phyloP scores from a whole-genome alignment of 208 protist species.

The Leishmania tropica region DNA sequence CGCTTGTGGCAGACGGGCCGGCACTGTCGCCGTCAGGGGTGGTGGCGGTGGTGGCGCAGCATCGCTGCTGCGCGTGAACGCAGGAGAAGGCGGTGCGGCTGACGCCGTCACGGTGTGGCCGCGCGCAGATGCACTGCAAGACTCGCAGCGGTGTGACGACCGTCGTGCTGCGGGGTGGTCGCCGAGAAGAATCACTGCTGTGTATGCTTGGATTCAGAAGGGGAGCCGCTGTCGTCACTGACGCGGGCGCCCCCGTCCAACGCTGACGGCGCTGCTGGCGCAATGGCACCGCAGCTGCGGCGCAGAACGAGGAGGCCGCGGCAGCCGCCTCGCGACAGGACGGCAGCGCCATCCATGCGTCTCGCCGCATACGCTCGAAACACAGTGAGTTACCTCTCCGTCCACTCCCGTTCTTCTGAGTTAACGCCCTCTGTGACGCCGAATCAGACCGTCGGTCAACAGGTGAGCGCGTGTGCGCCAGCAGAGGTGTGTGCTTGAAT shows the following conservation, averaged over 20 bases:
- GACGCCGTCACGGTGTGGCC: background rate
- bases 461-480: background rate
- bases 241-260: background rate
- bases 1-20: background rate
- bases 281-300: background rate
- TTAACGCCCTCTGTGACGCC: background rate
- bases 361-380: slow-evolving; percentile 2
- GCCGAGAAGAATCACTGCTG: background rate
- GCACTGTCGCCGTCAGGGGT: background rate
- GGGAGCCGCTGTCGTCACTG: background rate
- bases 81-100: background rate
- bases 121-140: slow-evolving; percentile 1
- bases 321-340: background rate
- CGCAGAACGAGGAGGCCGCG: background rate
- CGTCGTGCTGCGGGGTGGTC: background rate
- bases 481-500: background rate
- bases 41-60: background rate
- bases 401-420: background rate
- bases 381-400: background rate
- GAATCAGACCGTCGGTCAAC: background rate
- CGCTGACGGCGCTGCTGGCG: background rate
- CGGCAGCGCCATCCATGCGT: background rate
- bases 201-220: background rate
- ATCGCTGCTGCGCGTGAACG: slow-evolving; percentile 7
- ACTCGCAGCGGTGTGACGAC: background rate